Conservation (phyloP, 129 eudicot species). For the Saussurea involucrata region DNA sequence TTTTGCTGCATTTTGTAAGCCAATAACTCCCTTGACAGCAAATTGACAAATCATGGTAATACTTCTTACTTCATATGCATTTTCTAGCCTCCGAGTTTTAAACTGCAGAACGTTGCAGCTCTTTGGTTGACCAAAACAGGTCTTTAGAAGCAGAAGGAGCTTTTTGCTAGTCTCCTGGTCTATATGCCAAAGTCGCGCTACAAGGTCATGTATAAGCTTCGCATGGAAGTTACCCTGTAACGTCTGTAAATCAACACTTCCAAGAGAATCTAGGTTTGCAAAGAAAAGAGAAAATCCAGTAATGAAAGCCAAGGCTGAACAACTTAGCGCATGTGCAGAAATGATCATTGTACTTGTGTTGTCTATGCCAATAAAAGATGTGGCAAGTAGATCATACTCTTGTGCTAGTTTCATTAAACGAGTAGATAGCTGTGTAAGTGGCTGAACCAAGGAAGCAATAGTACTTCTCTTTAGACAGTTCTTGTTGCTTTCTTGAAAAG, state of each 20-base stretch:
- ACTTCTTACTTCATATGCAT: slow-evolving; percentile 33
- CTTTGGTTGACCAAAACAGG: slow-evolving; percentile 29
- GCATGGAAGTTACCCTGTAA: slow-evolving; percentile 26
- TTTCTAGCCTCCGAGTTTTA: slow-evolving; percentile 26
- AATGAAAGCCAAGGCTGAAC: slow-evolving; percentile 77
- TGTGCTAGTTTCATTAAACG: slow-evolving; percentile 46
- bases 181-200: slow-evolving; percentile 44
- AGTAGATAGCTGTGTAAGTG: slow-evolving; percentile 38
- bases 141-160: slow-evolving; percentile 42
- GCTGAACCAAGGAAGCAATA: slow-evolving; percentile 22
- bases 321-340: slow-evolving; percentile 63
- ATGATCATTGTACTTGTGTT: slow-evolving; percentile 37
- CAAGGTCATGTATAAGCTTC: slow-evolving; percentile 51
- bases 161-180: slow-evolving; percentile 49
- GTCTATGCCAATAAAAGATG: slow-evolving; percentile 56
- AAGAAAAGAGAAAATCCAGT: slow-evolving; percentile 49
- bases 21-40: slow-evolving; percentile 41
- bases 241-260: neutral
- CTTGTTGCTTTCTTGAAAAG: neutral
- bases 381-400: slow-evolving; percentile 61
- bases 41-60: slow-evolving; percentile 38
- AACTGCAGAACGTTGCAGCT: slow-evolving; percentile 20
- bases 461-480: slow-evolving; percentile 4
- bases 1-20: slow-evolving; percentile 41
- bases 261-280: slow-evolving; percentile 14